Evolutionary conservation across 2,329 filamentous ascomycete species (phyloP), one percentile per base, ranked within the genome.

Genomic region (Thermothelomyces thermophilus): DNA sequence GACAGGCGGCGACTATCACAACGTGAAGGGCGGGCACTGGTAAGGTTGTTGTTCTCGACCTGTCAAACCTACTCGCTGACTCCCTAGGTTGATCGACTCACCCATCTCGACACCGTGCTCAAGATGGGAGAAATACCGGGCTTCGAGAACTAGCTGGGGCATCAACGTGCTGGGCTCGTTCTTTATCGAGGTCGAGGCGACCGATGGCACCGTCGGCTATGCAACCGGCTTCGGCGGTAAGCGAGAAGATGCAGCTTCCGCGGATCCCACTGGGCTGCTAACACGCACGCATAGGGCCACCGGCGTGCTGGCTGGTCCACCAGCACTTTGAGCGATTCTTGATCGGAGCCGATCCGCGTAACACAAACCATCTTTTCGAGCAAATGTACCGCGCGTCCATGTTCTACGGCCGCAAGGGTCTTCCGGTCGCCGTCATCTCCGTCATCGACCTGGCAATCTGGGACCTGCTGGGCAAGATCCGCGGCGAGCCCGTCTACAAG

Each of bases 91-190:
- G 60, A 86, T 96, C 57, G 90, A 95, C 70, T 86, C 85, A 54
- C 84, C 90, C 59, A 96, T 96, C 65, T 90, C 90, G 1, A 96
- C 90, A 1, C 90, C 90, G 6, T 94, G 90, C 79, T 91, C 89
- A 43, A 79, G 82, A 68, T 95, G 90, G 79, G 87, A 93, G 57
- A 75, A 90, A 60, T 96, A 95, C 69, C 83, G 90, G 58, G 81
- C 84, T 54, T 95, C 90, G 33, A 79, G 90, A 60, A 95, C 90
- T 11, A 90, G 84, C 66, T 96, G 89, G 87, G 90, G 90, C 33
- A 96, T 96, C 75, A 96, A 96, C 62, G 90, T 95, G 7, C 73
- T 96, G 22, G 90, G 90, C 2, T 95, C 90, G 0, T 95, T 96
- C 70, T 86, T 90, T 60, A 79, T 96, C 7, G 90, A 95, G 69